These are phyloP conservation scores for Euptelea pleiosperma DNA, from an alignment of 164 flowering plant species.

Conservation along the genomic window DNA sequence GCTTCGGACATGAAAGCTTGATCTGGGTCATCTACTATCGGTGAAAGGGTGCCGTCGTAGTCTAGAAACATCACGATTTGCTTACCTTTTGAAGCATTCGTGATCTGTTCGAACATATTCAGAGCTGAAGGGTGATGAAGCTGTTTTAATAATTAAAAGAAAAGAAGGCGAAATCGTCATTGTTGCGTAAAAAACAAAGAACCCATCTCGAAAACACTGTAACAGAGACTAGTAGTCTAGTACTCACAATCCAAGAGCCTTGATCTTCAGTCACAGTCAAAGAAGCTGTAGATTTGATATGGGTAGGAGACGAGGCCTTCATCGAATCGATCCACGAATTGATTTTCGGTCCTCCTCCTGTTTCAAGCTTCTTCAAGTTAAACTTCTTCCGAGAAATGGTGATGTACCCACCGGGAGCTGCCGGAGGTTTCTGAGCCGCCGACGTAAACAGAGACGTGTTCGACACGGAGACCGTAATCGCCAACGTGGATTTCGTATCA, in stretches of 20 bases:
- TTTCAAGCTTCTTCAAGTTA: slow-evolving; percentile 38
- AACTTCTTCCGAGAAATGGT: slow-evolving; percentile 34
- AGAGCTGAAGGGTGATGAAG: slow-evolving; percentile 75
- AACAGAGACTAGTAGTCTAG: not conserved
- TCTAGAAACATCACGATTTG: slow-evolving; percentile 79
- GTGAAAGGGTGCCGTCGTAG: slow-evolving; percentile 91
- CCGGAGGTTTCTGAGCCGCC: slow-evolving; percentile 35
- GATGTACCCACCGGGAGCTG: slow-evolving; percentile 25
- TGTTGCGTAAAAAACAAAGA: not conserved
- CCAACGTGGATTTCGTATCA: slow-evolving; percentile 32
- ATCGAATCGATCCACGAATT: slow-evolving; percentile 81
- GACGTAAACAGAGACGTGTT: slow-evolving; percentile 31
- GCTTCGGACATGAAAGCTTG: slow-evolving; percentile 78
- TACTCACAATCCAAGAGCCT: slow-evolving; percentile 39
- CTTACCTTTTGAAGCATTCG: slow-evolving; percentile 57
- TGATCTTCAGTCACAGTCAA: slow-evolving; percentile 16
- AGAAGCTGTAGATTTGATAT: slow-evolving; percentile 33
- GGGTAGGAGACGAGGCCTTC: slow-evolving; percentile 88
- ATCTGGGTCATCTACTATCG: slow-evolving; percentile 89
- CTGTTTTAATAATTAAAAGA: slow-evolving; percentile 26
- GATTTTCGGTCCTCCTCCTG: slow-evolving; percentile 31
- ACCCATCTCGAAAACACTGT: no score
- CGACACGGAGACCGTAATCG: slow-evolving; percentile 26
- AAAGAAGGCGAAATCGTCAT: not conserved
- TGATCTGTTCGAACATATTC: slow-evolving; percentile 62